Evolutionary conservation across 2,329 filamentous ascomycete species (phyloP).

Genomic region (Fusarium sp.): DNA sequence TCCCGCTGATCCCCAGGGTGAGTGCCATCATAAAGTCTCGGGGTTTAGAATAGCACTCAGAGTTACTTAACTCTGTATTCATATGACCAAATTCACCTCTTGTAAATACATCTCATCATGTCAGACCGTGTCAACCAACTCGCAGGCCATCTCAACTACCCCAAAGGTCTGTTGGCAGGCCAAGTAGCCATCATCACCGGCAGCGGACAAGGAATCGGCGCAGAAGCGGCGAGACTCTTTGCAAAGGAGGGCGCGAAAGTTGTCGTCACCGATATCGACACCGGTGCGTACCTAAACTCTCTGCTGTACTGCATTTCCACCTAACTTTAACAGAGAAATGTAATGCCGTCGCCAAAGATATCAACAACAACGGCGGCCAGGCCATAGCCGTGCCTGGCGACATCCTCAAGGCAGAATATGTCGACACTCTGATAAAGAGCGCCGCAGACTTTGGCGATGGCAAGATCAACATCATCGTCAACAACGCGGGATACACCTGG

Average conservation of each 20-base stretch:
- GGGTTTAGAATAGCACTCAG: not conserved
- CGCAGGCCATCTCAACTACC: conserved; percentile 82
- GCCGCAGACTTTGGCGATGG: conserved; percentile 83
- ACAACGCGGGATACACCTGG: conserved; percentile 94
- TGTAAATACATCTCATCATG: conserved; percentile 52
- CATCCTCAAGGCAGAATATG: conserved; percentile 76
- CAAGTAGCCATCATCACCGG: conserved; percentile 91
- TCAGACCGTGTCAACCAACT: conserved; percentile 74
- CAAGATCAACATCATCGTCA: conserved; percentile 91
- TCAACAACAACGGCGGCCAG: conserved; percentile 73
- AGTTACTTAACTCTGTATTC: not conserved
- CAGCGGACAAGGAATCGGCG: conserved; percentile 87
- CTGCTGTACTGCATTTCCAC: rapidly evolving
- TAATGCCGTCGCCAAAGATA: conserved; percentile 72
- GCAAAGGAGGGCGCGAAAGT: conserved; percentile 90
- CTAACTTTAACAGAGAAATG: conserved; percentile 68
- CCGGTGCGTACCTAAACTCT: conserved; percentile 56
- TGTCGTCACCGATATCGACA: conserved; percentile 85
- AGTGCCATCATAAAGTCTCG: conserved; percentile 7
- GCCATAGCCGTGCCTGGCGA: conserved; percentile 82
- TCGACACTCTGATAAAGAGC: conserved; percentile 76
- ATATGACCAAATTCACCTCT: not conserved
- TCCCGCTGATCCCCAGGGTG: conserved; percentile 11
- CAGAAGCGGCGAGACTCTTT: conserved; percentile 83
- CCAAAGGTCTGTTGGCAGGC: conserved; percentile 79